phyloP scores from a whole-genome alignment of 345 rosid species.

The Linum trigynum region DNA sequence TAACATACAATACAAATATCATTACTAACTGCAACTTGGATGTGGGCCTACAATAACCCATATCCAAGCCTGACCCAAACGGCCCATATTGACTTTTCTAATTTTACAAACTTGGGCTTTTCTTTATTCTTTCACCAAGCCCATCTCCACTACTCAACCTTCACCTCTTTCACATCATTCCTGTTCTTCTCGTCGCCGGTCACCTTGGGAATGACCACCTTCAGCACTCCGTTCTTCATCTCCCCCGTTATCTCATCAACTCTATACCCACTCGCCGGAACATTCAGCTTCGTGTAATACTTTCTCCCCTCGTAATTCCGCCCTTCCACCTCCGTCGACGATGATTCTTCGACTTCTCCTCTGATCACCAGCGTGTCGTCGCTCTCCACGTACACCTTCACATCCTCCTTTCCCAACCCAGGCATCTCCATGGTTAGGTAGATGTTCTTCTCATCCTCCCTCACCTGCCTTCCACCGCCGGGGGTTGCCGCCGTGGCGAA shows the following conservation, averaged over 20 bases:
- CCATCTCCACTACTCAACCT: background rate
- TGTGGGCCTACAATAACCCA: no score
- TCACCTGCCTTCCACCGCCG: background rate
- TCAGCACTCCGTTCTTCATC: background rate
- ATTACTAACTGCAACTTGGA: no score
- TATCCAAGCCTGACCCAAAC: no score
- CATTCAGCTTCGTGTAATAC: background rate
- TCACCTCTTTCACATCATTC: background rate
- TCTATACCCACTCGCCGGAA: background rate
- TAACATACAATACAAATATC: no score
- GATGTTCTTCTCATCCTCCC: constrained; percentile 4
- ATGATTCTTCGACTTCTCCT: background rate
- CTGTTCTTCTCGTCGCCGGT: background rate
- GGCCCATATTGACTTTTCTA: background rate
- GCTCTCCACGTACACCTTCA: constrained; percentile 1
- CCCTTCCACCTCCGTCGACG: background rate
- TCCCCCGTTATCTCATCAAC: background rate
- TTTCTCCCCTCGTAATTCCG: background rate
- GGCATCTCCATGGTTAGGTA: constrained; percentile 1
- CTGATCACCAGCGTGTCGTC: constrained; percentile 1
- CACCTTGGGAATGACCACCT: background rate
- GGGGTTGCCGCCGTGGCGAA: background rate
- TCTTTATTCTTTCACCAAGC: background rate
- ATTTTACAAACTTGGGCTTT: background rate
- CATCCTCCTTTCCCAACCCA: constrained; percentile 4